These are phyloP conservation scores for Daldinia sp. DNA, from an alignment of 2,329 filamentous ascomycete species.

Conservation along the genomic window DNA sequence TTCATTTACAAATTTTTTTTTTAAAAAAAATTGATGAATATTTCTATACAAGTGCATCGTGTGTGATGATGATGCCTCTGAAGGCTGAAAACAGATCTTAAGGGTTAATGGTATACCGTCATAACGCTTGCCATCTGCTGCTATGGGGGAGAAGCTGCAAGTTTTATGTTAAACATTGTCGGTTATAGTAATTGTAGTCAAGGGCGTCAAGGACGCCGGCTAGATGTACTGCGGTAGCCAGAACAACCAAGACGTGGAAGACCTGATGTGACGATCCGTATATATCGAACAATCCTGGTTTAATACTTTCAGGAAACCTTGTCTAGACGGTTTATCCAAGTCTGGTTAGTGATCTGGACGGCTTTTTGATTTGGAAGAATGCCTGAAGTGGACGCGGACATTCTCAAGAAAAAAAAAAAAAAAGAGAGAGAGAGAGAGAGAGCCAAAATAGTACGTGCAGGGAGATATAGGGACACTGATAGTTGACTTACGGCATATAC, in stretches of 20 bases:
- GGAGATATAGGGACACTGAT: neutral
- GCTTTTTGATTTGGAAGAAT: neutral
- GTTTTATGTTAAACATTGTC: constrained; percentile 38
- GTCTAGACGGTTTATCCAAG: constrained; percentile 48
- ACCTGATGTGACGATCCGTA: constrained; percentile 61
- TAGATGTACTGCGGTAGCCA: constrained; percentile 57
- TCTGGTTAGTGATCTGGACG: constrained; percentile 11
- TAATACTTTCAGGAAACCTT: constrained; percentile 58
- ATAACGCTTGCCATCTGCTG: neutral
- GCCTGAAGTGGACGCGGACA: neutral
- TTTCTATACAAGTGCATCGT: neutral
- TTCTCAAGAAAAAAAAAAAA: neutral
- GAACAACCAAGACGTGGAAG: constrained; percentile 60
- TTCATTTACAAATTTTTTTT: neutral
- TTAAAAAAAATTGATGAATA: neutral
- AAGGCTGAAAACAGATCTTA: neutral
- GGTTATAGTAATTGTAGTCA: constrained; percentile 47
- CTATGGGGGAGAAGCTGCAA: neutral
- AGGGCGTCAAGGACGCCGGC: constrained; percentile 51
- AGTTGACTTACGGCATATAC: constrained; percentile 55
- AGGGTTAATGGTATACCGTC: neutral
- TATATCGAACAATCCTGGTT: constrained; percentile 59
- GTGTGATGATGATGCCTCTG: neutral
- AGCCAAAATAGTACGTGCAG: neutral
- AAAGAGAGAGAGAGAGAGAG: no score